Percentiles rank a stretch among this genome's conserved stretches.
Evolutionary conservation across 2,329 filamentous ascomycete species (phyloP).

Genomic region (Colletotrichum kahawae): DNA sequence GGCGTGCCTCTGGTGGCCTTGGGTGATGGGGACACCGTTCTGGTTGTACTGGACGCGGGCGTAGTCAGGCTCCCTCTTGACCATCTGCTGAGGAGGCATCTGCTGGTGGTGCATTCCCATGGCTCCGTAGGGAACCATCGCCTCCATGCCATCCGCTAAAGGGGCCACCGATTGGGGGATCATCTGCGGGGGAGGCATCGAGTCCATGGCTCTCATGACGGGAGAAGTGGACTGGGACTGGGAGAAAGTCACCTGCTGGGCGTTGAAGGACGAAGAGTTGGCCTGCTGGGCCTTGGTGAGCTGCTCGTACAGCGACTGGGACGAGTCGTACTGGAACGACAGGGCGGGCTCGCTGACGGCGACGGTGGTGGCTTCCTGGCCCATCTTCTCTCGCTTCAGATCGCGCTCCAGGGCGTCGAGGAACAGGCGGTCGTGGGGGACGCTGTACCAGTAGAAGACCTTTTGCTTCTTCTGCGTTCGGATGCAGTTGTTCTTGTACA

Average conservation of each 20-base stretch:
- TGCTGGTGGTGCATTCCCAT: slow-evolving; percentile 50
- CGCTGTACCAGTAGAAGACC: slow-evolving; percentile 99
- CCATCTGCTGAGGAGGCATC: slow-evolving; percentile 57
- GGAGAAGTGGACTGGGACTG: slow-evolving; percentile 87
- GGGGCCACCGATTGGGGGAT: slow-evolving; percentile 64
- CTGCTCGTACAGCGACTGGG: slow-evolving; percentile 98
- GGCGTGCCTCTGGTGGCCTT: slow-evolving; percentile 88
- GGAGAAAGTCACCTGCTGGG: slow-evolving; percentile 70
- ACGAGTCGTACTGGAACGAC: slow-evolving; percentile 99
- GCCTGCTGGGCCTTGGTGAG: slow-evolving; percentile 99
- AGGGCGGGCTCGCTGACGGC: slow-evolving; percentile 96
- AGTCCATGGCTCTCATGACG: slow-evolving; percentile 87
- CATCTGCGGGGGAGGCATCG: slow-evolving; percentile 92
- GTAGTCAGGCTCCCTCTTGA: slow-evolving; percentile 91
- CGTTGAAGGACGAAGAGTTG: slow-evolving; percentile 95
- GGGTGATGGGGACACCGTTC: slow-evolving; percentile 83
- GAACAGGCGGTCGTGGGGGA: slow-evolving; percentile 96
- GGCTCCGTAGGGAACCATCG: slow-evolving; percentile 71
- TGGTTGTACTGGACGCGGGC: slow-evolving; percentile 86
- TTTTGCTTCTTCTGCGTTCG: slow-evolving; percentile 99
- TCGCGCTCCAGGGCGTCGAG: slow-evolving; percentile 97
- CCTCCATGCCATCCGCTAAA: slow-evolving; percentile 70
- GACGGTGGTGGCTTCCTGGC: slow-evolving; percentile 94
- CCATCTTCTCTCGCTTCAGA: slow-evolving; percentile 99
- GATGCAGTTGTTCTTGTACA: slow-evolving; percentile 99